Evolutionary conservation across 805 yeast species (phyloP), one percentile per base, ranked within the genome.

Genomic region (Lipomyces oligophaga): DNA sequence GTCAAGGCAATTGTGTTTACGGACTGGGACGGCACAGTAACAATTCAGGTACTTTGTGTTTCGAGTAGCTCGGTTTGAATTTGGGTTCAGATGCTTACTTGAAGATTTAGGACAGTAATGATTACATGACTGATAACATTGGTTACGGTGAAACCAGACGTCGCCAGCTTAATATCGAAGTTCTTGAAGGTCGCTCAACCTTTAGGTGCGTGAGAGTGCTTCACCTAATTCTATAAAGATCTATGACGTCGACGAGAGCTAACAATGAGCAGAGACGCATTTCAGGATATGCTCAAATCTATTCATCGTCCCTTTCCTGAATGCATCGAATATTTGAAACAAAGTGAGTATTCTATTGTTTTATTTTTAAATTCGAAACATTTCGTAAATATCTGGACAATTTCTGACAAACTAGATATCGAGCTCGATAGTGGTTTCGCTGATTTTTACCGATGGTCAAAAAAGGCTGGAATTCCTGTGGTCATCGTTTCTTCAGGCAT

Each of bases 11-110:
- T 93, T 60, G 83, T 93, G 34, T 93, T 93, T 72, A 85, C 97
- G 34, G 99, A 93, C 66, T 93, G 94, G 79, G 99, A 93, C 65
- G 99, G 99, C 24, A 93, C 98, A 1, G 93, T 93, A 55, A 93
- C 98, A 10, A 70, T 85, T 49, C 95, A 90, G 65, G 67, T 63
- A 53, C 13, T 64, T 33, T 46, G 5, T 20, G 13, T n/a, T 3
- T 11, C 1, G 21, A 11, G n/a, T n/a, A n/a, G n/a, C n/a, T n/a
- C n/a, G n/a, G n/a, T n/a, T n/a, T n/a, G n/a, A n/a, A n/a, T n/a
- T n/a, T n/a, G n/a, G n/a, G n/a, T n/a, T n/a, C n/a, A n/a, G n/a
- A n/a, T n/a, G n/a, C n/a, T n/a, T n/a, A n/a, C n/a, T n/a, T n/a
- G n/a, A n/a, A n/a, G 20, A 27, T 30, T 20, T 31, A 57, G 62